A percentile compares a stretch with the other conserved stretches of the same genome.
Evolutionary conservation across 106 monocot genomes (phyloP).

Genomic region (Acorus calamus): DNA sequence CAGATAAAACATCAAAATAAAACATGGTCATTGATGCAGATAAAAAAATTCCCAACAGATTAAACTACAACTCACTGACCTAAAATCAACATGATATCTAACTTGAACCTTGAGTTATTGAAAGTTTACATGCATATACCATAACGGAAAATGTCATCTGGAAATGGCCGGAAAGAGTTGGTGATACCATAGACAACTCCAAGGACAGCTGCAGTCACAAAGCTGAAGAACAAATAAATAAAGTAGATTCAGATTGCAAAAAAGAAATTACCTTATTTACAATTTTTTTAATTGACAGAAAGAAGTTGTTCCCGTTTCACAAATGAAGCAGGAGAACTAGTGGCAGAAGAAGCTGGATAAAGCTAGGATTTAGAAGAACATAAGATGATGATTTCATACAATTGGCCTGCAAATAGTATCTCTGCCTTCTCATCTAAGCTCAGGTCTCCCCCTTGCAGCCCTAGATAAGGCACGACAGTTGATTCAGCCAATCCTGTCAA

Average conservation of each 20-base stretch:
- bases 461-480: slow-evolving; percentile 57
- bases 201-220: slow-evolving; percentile 56
- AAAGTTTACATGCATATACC: slow-evolving; percentile 21
- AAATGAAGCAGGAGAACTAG: no score
- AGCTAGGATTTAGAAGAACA: neutral
- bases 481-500: slow-evolving; percentile 72
- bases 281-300: no score
- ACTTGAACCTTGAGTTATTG: neutral
- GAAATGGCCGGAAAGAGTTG: slow-evolving; percentile 60
- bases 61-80: no score
- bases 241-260: slow-evolving; percentile 1
- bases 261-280: no score
- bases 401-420: slow-evolving; percentile 61
- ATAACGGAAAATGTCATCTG: slow-evolving; percentile 78
- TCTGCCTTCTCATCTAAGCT: slow-evolving; percentile 84
- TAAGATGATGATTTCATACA: slow-evolving; percentile 31
- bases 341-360: no score
- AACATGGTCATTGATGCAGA: no score
- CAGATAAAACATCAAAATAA: no score
- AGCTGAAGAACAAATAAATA: slow-evolving; percentile 25
- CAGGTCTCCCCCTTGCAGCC: slow-evolving; percentile 41
- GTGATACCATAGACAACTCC: slow-evolving; percentile 83
- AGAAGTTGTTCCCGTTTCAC: no score
- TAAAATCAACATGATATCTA: neutral
- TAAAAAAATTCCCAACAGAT: no score